Base-by-base conservation (phyloP, 208 protist genomes). In the Leishmania martiniquensis region DNA sequence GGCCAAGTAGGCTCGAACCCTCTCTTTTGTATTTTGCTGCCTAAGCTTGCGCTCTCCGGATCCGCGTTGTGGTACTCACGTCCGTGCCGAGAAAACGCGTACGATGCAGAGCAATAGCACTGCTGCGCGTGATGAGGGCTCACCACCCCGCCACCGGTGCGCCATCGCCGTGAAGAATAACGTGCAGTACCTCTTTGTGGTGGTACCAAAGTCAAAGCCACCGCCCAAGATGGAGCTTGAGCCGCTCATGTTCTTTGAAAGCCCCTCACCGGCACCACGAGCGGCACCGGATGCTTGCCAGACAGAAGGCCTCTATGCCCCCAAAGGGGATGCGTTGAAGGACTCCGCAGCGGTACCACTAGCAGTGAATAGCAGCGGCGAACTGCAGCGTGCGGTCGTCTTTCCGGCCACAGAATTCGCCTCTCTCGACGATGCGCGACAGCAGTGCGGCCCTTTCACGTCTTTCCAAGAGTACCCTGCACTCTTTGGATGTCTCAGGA, bases 221-320 rank as follows among this genome's bases (percentile, higher is more conserved):
- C 74, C 81, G 29, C 79, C 84, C 0, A 69, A 85, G 51, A 73
- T 79, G 13, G 85, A 90, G 75, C 67, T 92, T 0, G 89, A 94
- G 75, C 76, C 78, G 25, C 69, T 95, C 37, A 92, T 97, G 86
- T 89, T 94, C 51, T 97, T 97, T 74, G 89, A 95, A 32, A 71
- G 67, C 52, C 71, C 70, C 0, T 71, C 79, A 1, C 44, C 79
- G 2, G 45, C 55, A 4, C n/a, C 59, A 15, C 20, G 70, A 3
- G 44, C 73, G 29, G 57, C 81, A 52, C 66, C 75, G 39, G 34
- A 59, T n/a, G 65, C 80, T 51, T 47, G 44, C 17, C n/a, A 67
- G n/a, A 66, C 76, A 9, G 55, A 85, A n/a, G 62, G 68, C 34
- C 72, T 72, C n/a, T 93, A 91, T 74, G 12, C 51, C 5, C 78